Base-by-base conservation (phyloP, 768 basidiomycete genomes). In the Tephrocybe sp. region DNA sequence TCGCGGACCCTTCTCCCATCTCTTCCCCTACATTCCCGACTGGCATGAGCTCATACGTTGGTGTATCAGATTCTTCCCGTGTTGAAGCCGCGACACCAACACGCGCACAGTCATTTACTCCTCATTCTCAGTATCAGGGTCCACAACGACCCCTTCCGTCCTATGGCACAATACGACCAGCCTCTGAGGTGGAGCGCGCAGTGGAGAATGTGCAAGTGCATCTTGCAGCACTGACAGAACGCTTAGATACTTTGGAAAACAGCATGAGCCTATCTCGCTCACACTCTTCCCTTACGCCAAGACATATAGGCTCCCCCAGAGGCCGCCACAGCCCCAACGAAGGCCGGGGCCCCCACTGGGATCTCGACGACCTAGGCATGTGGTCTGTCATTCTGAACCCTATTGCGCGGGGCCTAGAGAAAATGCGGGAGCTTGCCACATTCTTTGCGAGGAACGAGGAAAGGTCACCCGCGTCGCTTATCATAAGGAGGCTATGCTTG, bases 171-270 rank as follows among this genome's bases (percentile, higher is more conserved):
- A 54, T 63, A 9, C 69, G 77, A 37, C 76, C 82, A 3, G 68
- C 72, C 19, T 80, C 84, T 7, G 68, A 73, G 16, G 65, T 95
- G 45, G 92, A 93, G 64, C 79, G 79, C 38, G 88, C 88, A 0
- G 71, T 94, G 16, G 89, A 93, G 65, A 83, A 78, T 53, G 77
- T 92, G 43, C 92, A 95, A 64, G 80, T 83, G 0, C 87, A 92
- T 54, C 69, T 94, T 16, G 89, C 89, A 0, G 90, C 90, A 5
- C 76, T 94, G 36, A 83, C 79, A 7, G 91, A 93, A 64, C 83
- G 92, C 24, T 68, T 94, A n/a, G 92, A 93, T 58, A 73, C 76
- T 12, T 68, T 87, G 8, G 84, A 86, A 66, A 69, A 74, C 12
- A 60, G 77, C 12, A 66, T 73, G 16, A 55, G 63, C 31, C 63